Conservation (phyloP, 2,329 filamentous ascomycete species). For the Aspergillus glaucus region DNA sequence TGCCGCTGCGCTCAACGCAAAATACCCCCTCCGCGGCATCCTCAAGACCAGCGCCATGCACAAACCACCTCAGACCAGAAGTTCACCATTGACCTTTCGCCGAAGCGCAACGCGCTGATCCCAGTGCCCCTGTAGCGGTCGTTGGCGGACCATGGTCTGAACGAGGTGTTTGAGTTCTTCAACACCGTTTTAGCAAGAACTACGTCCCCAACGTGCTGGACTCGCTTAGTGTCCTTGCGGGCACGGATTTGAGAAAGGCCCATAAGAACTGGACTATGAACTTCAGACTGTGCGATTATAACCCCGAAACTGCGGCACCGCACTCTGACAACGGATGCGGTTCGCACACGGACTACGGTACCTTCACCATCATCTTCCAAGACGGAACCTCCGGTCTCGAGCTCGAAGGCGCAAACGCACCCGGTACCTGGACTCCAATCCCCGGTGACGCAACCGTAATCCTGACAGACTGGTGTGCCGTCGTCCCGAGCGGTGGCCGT, state of each 20-base stretch:
- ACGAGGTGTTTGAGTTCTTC: conserved; percentile 1
- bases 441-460: conserved; percentile 3
- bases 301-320: conserved; percentile 1
- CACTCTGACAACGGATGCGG: conserved; percentile 2
- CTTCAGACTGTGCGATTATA: conserved; percentile 4
- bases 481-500: conserved; percentile 3
- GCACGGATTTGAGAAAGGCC: conserved; percentile 1
- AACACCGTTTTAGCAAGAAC: background rate
- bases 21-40: conserved; percentile 1
- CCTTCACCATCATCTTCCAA: conserved; percentile 6
- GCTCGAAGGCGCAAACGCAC: background rate
- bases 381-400: conserved; percentile 4
- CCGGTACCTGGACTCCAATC: background rate
- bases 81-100: conserved; percentile 6
- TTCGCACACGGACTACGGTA: conserved; percentile 4
- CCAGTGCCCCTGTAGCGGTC: background rate
- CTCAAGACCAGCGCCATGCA: conserved; percentile 1
- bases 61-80: conserved; percentile 2
- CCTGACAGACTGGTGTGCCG: conserved; percentile 4
- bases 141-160: background rate
- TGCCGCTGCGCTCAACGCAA: conserved; percentile 1
- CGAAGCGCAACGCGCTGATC: background rate
- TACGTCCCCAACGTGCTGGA: conserved; percentile 2
- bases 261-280: background rate
- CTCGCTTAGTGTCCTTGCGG: conserved; percentile 2